Percentiles rank a stretch among this genome's conserved stretches.
Conservation (phyloP, 129 eudicot species). For the Pittosporum tobira region DNA sequence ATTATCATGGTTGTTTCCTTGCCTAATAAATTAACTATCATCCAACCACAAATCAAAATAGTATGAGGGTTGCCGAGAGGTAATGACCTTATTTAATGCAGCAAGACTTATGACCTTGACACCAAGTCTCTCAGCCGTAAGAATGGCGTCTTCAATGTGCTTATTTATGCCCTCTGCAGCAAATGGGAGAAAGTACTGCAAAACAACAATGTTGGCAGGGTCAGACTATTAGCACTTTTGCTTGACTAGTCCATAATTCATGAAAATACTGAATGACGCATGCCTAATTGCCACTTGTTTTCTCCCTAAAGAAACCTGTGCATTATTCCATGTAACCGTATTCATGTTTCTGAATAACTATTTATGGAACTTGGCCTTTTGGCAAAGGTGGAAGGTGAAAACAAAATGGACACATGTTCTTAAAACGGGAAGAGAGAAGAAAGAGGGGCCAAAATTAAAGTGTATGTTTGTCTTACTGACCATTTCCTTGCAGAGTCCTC, state of each 20-base stretch:
- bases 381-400: background rate
- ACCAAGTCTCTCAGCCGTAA: constrained; percentile 69
- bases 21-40: too few species aligned
- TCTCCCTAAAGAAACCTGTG: too few species aligned
- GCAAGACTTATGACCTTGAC: constrained; percentile 81
- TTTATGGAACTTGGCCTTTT: background rate
- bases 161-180: constrained; percentile 67
- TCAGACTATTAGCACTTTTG: background rate
- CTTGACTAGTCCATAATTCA: background rate
- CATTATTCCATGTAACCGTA: too few species aligned
- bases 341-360: too few species aligned
- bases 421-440: too few species aligned
- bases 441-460: too few species aligned
- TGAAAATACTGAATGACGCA: too few species aligned
- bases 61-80: background rate
- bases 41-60: background rate
- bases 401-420: too few species aligned
- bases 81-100: constrained; percentile 69
- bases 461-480: too few species aligned
- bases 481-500: too few species aligned
- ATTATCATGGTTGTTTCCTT: too few species aligned
- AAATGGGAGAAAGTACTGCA: constrained; percentile 83
- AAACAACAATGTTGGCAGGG: background rate
- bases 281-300: too few species aligned
- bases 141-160: constrained; percentile 71